A percentile compares a stretch with the other conserved stretches of the same genome.
Evolutionary conservation across 192 early-diverging fungal species (phyloP).

Genomic region (Linnemannia zychae): DNA sequence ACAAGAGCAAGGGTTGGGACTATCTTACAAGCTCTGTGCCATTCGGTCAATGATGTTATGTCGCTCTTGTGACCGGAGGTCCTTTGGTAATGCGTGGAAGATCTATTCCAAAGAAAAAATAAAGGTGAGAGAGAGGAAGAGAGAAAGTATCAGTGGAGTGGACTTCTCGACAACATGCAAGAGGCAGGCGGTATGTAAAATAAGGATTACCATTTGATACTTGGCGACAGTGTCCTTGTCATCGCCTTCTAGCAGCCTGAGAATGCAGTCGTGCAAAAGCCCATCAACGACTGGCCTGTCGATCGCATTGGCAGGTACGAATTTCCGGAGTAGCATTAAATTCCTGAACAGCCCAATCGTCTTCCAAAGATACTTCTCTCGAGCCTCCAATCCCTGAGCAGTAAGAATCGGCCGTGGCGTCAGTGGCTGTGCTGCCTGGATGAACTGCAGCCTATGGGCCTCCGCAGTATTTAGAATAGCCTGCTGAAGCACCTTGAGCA

Average conservation of each 20-base stretch:
- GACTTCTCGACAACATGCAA: neutral
- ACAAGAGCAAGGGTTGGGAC: too few relatives aligned
- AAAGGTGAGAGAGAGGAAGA: neutral
- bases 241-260: constrained; percentile 47
- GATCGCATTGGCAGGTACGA: constrained; percentile 26
- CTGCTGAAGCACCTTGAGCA: constrained; percentile 24
- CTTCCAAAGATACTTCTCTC: constrained; percentile 46
- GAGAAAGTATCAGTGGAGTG: neutral
- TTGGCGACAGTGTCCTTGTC: constrained; percentile 48
- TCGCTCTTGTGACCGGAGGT: constrained; percentile 47
- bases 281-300: constrained; percentile 42
- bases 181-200: neutral
- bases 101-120: constrained; percentile 26
- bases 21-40: constrained; percentile 19
- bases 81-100: constrained; percentile 46
- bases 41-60: constrained; percentile 39
- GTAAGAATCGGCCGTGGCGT: constrained; percentile 45
- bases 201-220: constrained; percentile 38
- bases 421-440: constrained; percentile 44
- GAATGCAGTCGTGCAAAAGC: constrained; percentile 50
- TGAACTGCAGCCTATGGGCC: constrained; percentile 39
- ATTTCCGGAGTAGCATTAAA: constrained; percentile 41
- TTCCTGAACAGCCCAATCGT: constrained; percentile 47
- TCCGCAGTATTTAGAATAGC: constrained; percentile 29
- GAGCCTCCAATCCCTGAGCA: constrained; percentile 16